These are phyloP conservation scores for Candida dajiaensis DNA, from an alignment of 805 yeast species.

Conservation along the genomic window DNA sequence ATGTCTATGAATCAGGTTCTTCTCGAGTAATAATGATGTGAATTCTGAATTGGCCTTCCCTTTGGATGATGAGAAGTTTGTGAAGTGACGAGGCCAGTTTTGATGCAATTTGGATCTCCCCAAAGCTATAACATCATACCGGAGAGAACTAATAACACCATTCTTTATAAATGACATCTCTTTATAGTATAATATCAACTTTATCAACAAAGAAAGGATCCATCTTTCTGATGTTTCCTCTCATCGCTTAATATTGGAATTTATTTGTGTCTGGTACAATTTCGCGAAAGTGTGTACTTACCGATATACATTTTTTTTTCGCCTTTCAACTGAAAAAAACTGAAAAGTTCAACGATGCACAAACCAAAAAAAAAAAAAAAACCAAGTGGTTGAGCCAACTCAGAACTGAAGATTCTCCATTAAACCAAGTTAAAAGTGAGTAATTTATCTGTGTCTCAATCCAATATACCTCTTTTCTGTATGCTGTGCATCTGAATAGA, in stretches of 20 bases:
- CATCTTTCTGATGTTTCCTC: too few species aligned
- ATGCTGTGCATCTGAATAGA: background rate
- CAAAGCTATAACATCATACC: background rate
- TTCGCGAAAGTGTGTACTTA: background rate
- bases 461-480: background rate
- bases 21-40: constrained; percentile 30
- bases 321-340: background rate
- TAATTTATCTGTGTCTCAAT: background rate
- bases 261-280: background rate
- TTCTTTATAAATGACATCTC: background rate
- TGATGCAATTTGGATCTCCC: background rate
- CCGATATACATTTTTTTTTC: background rate
- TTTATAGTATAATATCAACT: too few species aligned
- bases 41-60: constrained; percentile 10
- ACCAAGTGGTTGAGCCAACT: too few species aligned
- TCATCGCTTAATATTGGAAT: too few species aligned
- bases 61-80: background rate
- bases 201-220: too few species aligned
- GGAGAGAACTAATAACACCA: background rate
- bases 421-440: background rate
- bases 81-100: background rate
- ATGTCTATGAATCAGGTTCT: constrained; percentile 32
- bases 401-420: background rate
- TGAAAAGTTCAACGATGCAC: background rate
- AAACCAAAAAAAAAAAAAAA: too few species aligned